Evolutionary conservation across 495 filamentous ascomycete species (phyloP), one percentile per base, ranked within the genome.

Genomic region (Alectoria sarmentosa): DNA sequence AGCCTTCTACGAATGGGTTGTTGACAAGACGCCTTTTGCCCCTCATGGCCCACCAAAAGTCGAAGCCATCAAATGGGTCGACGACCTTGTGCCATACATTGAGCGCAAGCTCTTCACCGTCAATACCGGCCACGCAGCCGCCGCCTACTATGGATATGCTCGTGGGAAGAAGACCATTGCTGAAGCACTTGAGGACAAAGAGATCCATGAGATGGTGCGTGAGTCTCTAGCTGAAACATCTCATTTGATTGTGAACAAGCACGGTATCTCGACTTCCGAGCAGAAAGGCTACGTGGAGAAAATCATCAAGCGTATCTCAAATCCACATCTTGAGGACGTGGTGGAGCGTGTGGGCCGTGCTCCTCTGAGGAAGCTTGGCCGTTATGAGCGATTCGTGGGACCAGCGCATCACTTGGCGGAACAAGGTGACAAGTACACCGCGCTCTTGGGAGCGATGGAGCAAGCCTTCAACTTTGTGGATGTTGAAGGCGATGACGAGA

Each of bases 21-120:
- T 97, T 55, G 94, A 98, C 70, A 74, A 82, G 71, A 86, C 83
- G 4, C 92, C 91, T 0, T 97, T 96, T 78, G 78, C 83, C 62
- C 78, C 82, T 48, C 73, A 76, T 41, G 79, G 79, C 42, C 84
- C 84, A 64, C 91, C 90, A 3, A 76, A 86, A 42, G 90, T 98
- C 74, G 76, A 92, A 61, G 94, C 92, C 58, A 87, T 98, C 73
- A 86, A 93, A 74, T 95, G 89, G 85, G 95, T 97, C 55, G 86
- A 90, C 68, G 84, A 97, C 80, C 83, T 98, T 32, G 81, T 85
- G 72, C 94, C 94, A 60, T 98, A 91, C 81, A 97, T 98, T 72
- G 92, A 98, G 84, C 92, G 94, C 76, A 98, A 98, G 81, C 86
- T 98, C 66, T 98, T 90, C 82, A 98, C 94, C 23, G 94, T 98